Conservation (phyloP, 2,329 filamentous ascomycete genomes). For the Colletotrichum karsti region DNA sequence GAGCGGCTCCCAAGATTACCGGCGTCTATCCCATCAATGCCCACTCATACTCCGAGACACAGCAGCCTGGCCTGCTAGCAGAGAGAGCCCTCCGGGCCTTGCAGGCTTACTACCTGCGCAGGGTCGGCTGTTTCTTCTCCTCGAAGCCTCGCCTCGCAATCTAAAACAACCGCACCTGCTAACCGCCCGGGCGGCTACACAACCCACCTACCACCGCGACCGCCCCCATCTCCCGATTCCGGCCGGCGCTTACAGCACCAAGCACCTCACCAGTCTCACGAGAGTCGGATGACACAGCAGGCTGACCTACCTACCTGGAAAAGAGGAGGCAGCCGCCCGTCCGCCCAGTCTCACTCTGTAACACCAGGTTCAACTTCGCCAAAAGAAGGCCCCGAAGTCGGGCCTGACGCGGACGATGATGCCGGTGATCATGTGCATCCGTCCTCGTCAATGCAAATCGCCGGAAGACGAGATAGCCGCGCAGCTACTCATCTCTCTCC, state of each 20-base stretch:
- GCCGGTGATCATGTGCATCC: background rate
- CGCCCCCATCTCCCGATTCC: background rate
- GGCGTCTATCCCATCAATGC: constrained; percentile 23
- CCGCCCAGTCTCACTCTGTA: constrained; percentile 13
- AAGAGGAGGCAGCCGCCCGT: constrained; percentile 12
- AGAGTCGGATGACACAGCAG: background rate
- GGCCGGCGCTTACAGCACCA: constrained; percentile 29
- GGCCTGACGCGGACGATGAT: constrained; percentile 3
- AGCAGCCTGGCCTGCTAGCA: background rate
- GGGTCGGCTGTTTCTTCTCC: constrained; percentile 10
- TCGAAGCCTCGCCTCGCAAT: background rate
- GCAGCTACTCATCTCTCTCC: background rate
- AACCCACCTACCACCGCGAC: background rate
- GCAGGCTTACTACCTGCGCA: too few species aligned
- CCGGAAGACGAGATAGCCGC: constrained; percentile 4
- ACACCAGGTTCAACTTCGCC: background rate
- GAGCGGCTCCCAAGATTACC: constrained; percentile 23
- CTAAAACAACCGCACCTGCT: constrained; percentile 22
- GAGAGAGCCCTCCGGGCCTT: background rate
- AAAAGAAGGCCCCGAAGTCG: constrained; percentile 19
- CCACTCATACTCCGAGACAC: background rate
- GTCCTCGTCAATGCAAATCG: background rate
- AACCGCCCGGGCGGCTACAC: constrained; percentile 31
- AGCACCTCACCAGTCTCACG: too few species aligned
- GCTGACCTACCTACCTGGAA: background rate